Evolutionary conservation across 2,329 filamentous ascomycete genomes (phyloP).

Genomic region (Aureobasidium leucospermi): DNA sequence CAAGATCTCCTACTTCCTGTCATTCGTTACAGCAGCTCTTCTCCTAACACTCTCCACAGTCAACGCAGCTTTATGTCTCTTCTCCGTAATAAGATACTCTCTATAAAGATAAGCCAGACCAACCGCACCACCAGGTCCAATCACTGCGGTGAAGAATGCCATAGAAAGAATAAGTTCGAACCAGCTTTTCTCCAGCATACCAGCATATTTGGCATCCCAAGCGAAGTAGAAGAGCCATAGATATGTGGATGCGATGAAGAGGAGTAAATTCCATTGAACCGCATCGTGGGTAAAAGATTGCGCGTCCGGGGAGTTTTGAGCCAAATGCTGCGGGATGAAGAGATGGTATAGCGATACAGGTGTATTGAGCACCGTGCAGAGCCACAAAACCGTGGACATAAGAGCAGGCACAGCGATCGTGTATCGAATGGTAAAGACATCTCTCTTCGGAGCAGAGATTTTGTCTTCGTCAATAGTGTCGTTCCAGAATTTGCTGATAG

Average conservation of each 20-base stretch:
- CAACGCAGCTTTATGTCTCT: slow-evolving; percentile 19
- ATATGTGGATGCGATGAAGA: slow-evolving; percentile 15
- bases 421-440: slow-evolving; percentile 16
- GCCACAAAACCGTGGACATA: slow-evolving; percentile 14
- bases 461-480: slow-evolving; percentile 20
- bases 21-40: not conserved
- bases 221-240: slow-evolving; percentile 29
- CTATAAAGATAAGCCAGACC: slow-evolving; percentile 28
- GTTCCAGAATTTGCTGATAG: slow-evolving; percentile 19
- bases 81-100: slow-evolving; percentile 29
- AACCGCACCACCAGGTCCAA: slow-evolving; percentile 27
- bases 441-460: slow-evolving; percentile 13
- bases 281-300: too few relatives aligned
- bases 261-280: slow-evolving; percentile 12
- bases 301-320: too few relatives aligned
- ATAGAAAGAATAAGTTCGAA: slow-evolving; percentile 17
- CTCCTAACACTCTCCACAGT: not conserved
- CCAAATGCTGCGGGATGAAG: slow-evolving; percentile 4
- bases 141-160: slow-evolving; percentile 14
- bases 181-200: slow-evolving; percentile 24
- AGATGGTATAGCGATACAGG: not conserved
- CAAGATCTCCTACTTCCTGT: too few relatives aligned
- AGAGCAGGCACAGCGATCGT: slow-evolving; percentile 9
- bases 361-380: not conserved
- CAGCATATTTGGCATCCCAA: slow-evolving; percentile 27